Base-by-base conservation (phyloP, 192 early-diverging fungal species). In the Haplosporangium gracile region DNA sequence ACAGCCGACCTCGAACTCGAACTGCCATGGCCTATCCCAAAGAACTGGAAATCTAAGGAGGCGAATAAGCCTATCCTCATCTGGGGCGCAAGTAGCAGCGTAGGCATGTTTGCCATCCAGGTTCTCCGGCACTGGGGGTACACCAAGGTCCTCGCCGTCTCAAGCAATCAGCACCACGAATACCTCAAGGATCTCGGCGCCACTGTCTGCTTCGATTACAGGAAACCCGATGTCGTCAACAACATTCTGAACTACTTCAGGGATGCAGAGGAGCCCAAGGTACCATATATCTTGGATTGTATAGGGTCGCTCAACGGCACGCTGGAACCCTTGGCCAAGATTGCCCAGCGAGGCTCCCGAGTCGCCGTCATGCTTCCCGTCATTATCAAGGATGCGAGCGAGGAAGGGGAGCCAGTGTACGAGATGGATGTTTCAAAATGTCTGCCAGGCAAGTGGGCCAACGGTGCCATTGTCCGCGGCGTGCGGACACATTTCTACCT, bases 381-480 rank as follows among this genome's bases (percentile, higher is more conserved):
- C 75, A 76, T 76, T 29, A 39, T 76, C 60, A 76, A 76, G 60
- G 75, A 76, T 13, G 57, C 75, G 24, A 76, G 39, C 63, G 75
- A 76, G 18, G 75, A 76, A 26, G 75, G 68, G 53, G 75, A 76
- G 75, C 75, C 75, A 42, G 75, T 65, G 60, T 76, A 76, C 63
- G 75, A 76, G 75, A 76, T 76, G 75, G 75, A 76, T 11, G 75
- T 76, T 38, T 63, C 75, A 40, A 76, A 76, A 24, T 76, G 75
- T 18, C 60, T 68, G 26, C 40, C 60, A 1, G 75, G 29, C 63
- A 47, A 76, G 75, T 76, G 75, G 75, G 75, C 57, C 42, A 57
- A 76, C 0, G 75, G 75, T 29, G 42, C 42, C 75, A 76, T 76
- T 20, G 75, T 76, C 29, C 75, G 75, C 42, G 75, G 75, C 39